These are phyloP conservation scores for Aurinia saxatilis DNA, from an alignment of 345 rosid genomes.

Conservation along the genomic window DNA sequence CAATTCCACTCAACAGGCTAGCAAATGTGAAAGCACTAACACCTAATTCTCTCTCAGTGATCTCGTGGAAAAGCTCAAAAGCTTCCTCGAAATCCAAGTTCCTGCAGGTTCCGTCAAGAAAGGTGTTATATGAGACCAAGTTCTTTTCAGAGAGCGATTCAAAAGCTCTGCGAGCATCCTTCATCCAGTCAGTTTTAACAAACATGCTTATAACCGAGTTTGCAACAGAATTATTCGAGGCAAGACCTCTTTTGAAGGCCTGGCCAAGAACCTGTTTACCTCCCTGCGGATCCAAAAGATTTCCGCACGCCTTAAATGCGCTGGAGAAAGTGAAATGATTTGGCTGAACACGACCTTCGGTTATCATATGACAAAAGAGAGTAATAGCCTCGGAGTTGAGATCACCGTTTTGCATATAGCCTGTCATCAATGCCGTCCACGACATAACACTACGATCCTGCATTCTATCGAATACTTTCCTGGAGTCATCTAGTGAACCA, in stretches of 20 bases:
- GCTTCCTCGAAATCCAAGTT: conserved; percentile 39
- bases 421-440: conserved; percentile 67
- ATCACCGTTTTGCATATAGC: conserved; percentile 32
- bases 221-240: conserved; percentile 47
- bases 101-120: conserved; percentile 50
- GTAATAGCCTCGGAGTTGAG: conserved; percentile 39
- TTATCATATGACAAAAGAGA: conserved; percentile 49
- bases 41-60: conserved; percentile 33
- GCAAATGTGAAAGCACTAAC: conserved; percentile 54
- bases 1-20: conserved; percentile 61
- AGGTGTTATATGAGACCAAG: conserved; percentile 51
- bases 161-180: conserved; percentile 57
- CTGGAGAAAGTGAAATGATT: conserved; percentile 72
- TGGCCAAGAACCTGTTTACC: conserved; percentile 47
- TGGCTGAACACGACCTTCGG: conserved; percentile 35
- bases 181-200: conserved; percentile 49
- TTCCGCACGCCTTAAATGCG: conserved; percentile 59
- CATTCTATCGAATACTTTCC: conserved; percentile 63
- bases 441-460: conserved; percentile 56
- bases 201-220: conserved; percentile 68
- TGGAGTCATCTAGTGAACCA: conserved; percentile 46
- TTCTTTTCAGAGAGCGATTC: conserved; percentile 52
- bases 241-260: conserved; percentile 51
- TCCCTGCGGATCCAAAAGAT: conserved; percentile 30
- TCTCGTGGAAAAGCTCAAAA: conserved; percentile 37